Base-by-base conservation (phyloP, 2,329 filamentous ascomycete genomes). In the Blumeria graminis region DNA sequence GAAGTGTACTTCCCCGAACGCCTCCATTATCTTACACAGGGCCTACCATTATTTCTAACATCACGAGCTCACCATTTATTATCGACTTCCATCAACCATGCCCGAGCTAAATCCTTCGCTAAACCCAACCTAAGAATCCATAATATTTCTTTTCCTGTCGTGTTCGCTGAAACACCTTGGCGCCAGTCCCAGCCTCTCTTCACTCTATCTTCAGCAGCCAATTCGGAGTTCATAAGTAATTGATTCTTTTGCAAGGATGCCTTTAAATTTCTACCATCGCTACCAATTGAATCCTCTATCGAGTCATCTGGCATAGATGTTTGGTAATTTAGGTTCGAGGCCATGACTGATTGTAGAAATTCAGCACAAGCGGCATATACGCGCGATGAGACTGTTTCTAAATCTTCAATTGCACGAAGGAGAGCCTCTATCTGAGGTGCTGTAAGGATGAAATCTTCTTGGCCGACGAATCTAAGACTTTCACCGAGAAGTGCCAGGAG, bases 401-500 rank as follows among this genome's bases (percentile, higher is more conserved):
- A 71, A 66, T 92, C 86, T 67, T 92, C 86, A 55, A 88, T 76
- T 0, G 85, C 83, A 61, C 84, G 83, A 58, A 92, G 77, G 28
- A 92, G 72, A 16, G 75, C 75, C 62, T 87, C 82, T 62, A 90
- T 81, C 65, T 94, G 84, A 16, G 78, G 74, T 6, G 84, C 74
- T 0, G 76, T 79, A 54, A 94, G 72, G n/a, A 80, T 68, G 1
- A 71, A 71, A 16, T 72, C 72, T 28, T 80, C 72, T 65, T 77
- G 73, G 63, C 81, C 78, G 58, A 93, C 72, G 59, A 94, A 86
- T 1, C 86, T 77, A 3, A 90, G 77, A 0, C 82, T 80, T 69
- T 96, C 90, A 55, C 87, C 89, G 1, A 96, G 75, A 13, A 96
- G 73, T 3, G 84, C 80, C 8, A 95, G 73, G 22, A 96, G 70